Base-by-base conservation (phyloP, 2,329 filamentous ascomycete species). In the Cladophialophora carrionii region DNA sequence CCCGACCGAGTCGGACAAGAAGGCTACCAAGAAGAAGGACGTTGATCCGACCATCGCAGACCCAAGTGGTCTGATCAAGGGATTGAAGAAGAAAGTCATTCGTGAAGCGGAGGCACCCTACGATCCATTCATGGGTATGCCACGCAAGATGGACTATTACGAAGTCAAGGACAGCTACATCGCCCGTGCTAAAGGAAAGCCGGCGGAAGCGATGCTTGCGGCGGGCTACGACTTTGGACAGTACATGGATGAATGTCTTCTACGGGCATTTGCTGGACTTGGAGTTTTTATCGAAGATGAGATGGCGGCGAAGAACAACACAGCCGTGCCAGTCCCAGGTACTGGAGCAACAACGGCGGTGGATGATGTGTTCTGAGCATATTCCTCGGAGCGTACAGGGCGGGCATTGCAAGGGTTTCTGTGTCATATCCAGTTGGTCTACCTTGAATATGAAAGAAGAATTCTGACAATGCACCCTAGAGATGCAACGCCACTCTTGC, bases 221-320 rank as follows among this genome's bases (percentile, higher is more conserved):
- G 93, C 92, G 34, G 96, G 95, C 0, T 98, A 96, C 78, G 88
- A 89, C 72, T 81, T 94, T 51, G 82, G 85, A 37, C 92, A 96
- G 74, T 98, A 95, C 74, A 91, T 92, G 72, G 83, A 87, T 7
- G 84, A 93, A 26, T 88, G 91, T 26, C 80, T 99, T 74, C 90
- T 91, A 66, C 93, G 97, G 74, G 92, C 94, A 0, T 98, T 97
- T 78, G 87, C 91, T 0, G 95, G 96, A 0, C 77, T 99, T 66
- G 92, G 90, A 0, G 90, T 96, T 49, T 96, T 96, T 72, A 82
- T 99, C 49, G 89, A 86, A 41, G 92, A 97, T 53, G 93, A 96
- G 74, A 73, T 69, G 64, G 49, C 54, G 7, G 43, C 56, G n/a
- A 69, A 66, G 49, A 57, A 55, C 49, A 68, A 68, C n/a, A 51